Evolutionary conservation across 2,329 filamentous ascomycete species (phyloP).

Genomic region (Cladosporium phlei): DNA sequence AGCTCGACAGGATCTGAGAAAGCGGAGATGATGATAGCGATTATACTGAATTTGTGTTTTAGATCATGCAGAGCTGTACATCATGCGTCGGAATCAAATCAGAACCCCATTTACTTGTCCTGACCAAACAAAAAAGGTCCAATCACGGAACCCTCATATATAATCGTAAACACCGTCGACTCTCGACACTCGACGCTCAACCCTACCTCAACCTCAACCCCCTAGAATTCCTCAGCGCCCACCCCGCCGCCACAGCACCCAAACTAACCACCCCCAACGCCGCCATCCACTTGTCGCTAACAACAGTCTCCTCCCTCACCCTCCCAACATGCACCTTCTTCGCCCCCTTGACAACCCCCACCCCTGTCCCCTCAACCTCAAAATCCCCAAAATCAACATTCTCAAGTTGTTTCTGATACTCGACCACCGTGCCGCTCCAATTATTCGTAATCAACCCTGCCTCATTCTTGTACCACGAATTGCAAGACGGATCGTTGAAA

Average conservation of each 20-base stretch:
- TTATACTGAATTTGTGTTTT: too few species aligned
- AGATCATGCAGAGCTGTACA: too few species aligned
- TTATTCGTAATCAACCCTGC: slow-evolving; percentile 55
- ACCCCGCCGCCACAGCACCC: slow-evolving; percentile 34
- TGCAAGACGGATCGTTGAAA: slow-evolving; percentile 53
- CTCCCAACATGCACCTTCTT: slow-evolving; percentile 36
- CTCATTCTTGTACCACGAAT: slow-evolving; percentile 54
- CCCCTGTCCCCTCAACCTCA: slow-evolving; percentile 34
- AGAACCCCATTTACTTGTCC: too few species aligned
- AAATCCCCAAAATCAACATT: slow-evolving; percentile 45
- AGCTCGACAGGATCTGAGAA: too few species aligned
- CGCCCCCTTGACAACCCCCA: slow-evolving; percentile 31
- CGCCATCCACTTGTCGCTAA: slow-evolving; percentile 37
- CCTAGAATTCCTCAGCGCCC: slow-evolving; percentile 21
- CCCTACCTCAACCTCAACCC: slow-evolving; percentile 1
- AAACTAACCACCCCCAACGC: slow-evolving; percentile 35
- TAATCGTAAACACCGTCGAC: too few species aligned
- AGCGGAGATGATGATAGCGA: slow-evolving; percentile 16
- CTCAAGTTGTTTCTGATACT: slow-evolving; percentile 49
- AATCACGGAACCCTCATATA: too few species aligned
- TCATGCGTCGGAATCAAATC: too few species aligned
- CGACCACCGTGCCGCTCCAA: slow-evolving; percentile 49
- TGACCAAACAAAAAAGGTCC: too few species aligned
- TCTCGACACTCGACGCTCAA: too few species aligned
- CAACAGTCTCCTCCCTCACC: slow-evolving; percentile 42